Evolutionary conservation across 768 basidiomycete genomes (phyloP).

Genomic region (Gyrodon lividus): DNA sequence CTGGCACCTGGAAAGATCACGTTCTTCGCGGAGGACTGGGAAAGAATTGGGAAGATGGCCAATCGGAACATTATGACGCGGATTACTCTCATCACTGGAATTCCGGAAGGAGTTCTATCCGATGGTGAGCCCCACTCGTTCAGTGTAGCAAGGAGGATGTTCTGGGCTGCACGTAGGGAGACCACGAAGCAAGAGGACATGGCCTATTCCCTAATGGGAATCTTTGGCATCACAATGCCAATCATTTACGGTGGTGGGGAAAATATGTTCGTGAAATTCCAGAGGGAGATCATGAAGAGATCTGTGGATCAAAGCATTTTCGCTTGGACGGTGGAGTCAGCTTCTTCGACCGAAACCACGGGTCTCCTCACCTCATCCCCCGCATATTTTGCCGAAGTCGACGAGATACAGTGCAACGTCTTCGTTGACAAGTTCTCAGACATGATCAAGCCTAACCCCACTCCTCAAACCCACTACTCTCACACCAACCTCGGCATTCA

Average conservation of each 20-base stretch:
- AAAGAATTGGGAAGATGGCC: not conserved
- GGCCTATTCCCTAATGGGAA: slow-evolving; percentile 6
- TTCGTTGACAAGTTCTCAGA: not conserved
- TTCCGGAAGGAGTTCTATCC: not conserved
- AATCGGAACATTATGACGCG: not conserved
- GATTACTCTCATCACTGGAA: slow-evolving; percentile 1
- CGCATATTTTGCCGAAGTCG: not conserved
- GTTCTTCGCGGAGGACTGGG: slow-evolving; percentile 14
- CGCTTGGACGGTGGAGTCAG: not conserved
- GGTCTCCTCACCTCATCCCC: slow-evolving; percentile 3
- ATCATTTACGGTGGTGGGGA: slow-evolving; percentile 1
- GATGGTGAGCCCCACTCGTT: not conserved
- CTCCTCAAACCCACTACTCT: not conserved
- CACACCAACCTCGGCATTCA: slow-evolving; percentile 1
- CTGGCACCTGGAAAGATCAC: slow-evolving; percentile 10
- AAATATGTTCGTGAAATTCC: not conserved
- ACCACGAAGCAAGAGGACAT: slow-evolving; percentile 2
- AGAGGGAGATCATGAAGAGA: slow-evolving; percentile 1
- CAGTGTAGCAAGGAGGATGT: slow-evolving; percentile 1
- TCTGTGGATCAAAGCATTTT: slow-evolving; percentile 2
- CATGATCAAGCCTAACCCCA: not conserved
- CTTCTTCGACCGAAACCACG: not conserved
- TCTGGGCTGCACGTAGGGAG: not conserved
- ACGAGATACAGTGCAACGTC: not conserved
- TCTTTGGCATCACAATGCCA: slow-evolving; percentile 1